Evolutionary conservation across 371 early-diverging fungal species (phyloP), one percentile per base, ranked within the genome.

Genomic region (Rhizopus delemar): DNA sequence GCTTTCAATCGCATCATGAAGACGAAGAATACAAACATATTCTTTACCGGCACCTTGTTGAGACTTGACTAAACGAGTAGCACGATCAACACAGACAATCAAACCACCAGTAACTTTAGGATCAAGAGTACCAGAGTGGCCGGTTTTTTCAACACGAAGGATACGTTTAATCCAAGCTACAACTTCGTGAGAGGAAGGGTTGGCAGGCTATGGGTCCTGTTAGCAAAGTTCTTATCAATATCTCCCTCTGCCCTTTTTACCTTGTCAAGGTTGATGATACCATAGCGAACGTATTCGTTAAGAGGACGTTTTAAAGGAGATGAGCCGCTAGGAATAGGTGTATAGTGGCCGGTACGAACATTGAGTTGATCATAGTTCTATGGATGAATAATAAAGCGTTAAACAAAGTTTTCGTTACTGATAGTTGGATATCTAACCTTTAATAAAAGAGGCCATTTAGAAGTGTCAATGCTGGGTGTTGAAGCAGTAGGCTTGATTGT

Each of bases 161-260:
- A 99, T 99, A 63, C 97, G 93, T 58, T 97, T 93, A 62, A 99
- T 94, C 99, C 99, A 99, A 53, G 99, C 99, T 46, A 99, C 99
- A 46, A 99, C 99, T 85, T 99, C 99, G 86, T 99, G 99, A 41
- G 99, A 99, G 41, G 98, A 97, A 53, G 99, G 99, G 85, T 99
- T 99, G 53, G 98, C 90, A 53, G 99, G 99, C 88, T 99, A 99
- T n/a, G 31, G 15, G 35, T 22, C 22, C 22, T 22, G 22, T 22
- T 22, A 22, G 22, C 22, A 22, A 22, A 22, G 22, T 22, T 22
- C 2, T 22, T 22, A 22, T 22, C n/a, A n/a, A n/a, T 22, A 22
- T 22, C 22, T 22, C 22, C 48, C 46, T 22, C 28, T 12, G 38
- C 1, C 11, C 29, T 22, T 33, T 51, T 39, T 56, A 79, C 79